Evolutionary conservation across 2,329 filamentous ascomycete species (phyloP).

Genomic region (Penicillium paneum): DNA sequence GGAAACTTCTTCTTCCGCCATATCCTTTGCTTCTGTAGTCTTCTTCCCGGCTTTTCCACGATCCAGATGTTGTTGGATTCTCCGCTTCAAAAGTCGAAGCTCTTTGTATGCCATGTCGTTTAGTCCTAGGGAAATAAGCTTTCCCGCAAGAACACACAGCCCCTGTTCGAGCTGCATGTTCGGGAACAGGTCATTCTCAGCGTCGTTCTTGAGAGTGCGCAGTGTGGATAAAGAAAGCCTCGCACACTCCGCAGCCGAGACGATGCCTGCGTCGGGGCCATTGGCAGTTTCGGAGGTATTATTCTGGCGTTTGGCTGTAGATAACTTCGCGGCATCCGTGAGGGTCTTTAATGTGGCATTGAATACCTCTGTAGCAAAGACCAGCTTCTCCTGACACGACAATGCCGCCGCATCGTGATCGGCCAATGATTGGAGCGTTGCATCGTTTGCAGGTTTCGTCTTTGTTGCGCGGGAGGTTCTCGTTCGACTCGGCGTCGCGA

Average conservation of each 20-base stretch:
- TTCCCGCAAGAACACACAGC: conserved; percentile 42
- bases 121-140: conserved; percentile 40
- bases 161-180: conserved; percentile 45
- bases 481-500: conserved; percentile 19
- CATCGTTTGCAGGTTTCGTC: conserved; percentile 25
- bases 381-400: conserved; percentile 39
- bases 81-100: conserved; percentile 38
- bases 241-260: conserved; percentile 41
- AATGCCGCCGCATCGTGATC: conserved; percentile 29
- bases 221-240: conserved; percentile 40
- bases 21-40: conserved; percentile 11
- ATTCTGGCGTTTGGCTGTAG: conserved; percentile 16
- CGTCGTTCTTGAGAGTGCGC: conserved; percentile 34
- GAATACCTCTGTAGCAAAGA: conserved; percentile 47
- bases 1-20: conserved; percentile 24
- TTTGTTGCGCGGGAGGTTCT: conserved; percentile 26
- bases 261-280: conserved; percentile 24
- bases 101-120: conserved; percentile 43
- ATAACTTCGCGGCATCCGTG: conserved; percentile 36
- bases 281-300: conserved; percentile 22
- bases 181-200: conserved; percentile 22
- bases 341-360: conserved; percentile 45
- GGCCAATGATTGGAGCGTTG: conserved; percentile 22
- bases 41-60: conserved; percentile 18
- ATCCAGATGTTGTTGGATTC: conserved; percentile 35